Evolutionary conservation across 495 filamentous ascomycete genomes (phyloP).

Genomic region (Xylaria curta): DNA sequence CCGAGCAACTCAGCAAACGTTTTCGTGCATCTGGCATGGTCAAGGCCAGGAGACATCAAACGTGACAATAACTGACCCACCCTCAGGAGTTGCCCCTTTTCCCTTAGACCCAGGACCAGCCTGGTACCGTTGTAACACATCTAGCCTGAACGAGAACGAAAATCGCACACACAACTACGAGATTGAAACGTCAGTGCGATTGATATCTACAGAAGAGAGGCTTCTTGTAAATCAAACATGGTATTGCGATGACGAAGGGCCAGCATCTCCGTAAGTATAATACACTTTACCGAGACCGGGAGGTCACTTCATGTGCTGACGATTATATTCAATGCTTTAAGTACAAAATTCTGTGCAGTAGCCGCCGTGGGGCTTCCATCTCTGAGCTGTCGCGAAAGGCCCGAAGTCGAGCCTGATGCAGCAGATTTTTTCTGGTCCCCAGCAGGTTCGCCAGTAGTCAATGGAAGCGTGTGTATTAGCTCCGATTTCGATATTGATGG

Average conservation of each 20-base stretch:
- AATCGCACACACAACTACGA: slow-evolving; percentile 5
- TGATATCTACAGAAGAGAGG: background rate
- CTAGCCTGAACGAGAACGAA: background rate
- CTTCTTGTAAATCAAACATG: slow-evolving; percentile 7
- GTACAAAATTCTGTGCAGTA: background rate
- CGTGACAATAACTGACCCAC: background rate
- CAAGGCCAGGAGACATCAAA: background rate
- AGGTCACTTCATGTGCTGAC: background rate
- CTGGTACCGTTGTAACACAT: slow-evolving; percentile 1
- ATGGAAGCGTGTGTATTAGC: background rate
- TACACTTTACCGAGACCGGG: background rate
- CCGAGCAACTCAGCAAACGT: background rate
- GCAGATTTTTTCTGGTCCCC: background rate
- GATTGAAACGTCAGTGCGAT: background rate
- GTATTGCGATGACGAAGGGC: slow-evolving; percentile 11
- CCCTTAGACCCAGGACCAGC: background rate
- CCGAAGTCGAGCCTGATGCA: background rate
- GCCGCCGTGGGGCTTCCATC: background rate
- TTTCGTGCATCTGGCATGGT: background rate
- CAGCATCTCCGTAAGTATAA: background rate
- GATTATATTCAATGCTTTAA: background rate
- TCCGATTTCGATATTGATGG: background rate
- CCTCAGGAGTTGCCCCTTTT: background rate
- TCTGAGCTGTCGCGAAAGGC: background rate
- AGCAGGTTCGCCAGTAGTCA: background rate